Conservation (phyloP, 768 basidiomycete genomes). For the Tubosaeta sp. region DNA sequence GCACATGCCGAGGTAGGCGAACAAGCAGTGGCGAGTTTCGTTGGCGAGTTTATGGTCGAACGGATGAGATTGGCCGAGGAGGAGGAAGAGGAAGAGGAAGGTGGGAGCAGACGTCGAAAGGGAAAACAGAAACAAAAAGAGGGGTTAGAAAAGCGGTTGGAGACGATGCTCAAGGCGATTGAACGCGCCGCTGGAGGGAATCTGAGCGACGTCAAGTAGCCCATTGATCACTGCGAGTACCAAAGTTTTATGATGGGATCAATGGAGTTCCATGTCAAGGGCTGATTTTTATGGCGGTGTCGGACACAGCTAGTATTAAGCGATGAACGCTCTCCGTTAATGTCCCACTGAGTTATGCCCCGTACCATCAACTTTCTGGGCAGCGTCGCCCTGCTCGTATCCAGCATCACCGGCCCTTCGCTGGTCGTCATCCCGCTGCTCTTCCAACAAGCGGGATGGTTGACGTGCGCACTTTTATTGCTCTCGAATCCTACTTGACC, state of each 20-base stretch:
- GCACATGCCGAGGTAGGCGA: slow-evolving; percentile 84
- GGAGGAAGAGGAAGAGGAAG: slow-evolving; percentile 17
- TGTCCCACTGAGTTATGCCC: too few species aligned
- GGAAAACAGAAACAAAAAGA: slow-evolving; percentile 18
- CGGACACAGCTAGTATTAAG: too few species aligned
- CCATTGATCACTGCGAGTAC: neutral
- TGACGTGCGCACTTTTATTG: slow-evolving; percentile 15
- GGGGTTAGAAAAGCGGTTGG: slow-evolving; percentile 23
- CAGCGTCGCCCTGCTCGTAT: slow-evolving; percentile 25
- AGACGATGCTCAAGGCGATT: slow-evolving; percentile 30
- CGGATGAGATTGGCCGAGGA: slow-evolving; percentile 11
- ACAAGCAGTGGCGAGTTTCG: slow-evolving; percentile 63
- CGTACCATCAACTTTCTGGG: slow-evolving; percentile 20
- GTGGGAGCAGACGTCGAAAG: slow-evolving; percentile 3
- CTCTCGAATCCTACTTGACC: neutral
- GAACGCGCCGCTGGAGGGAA: slow-evolving; percentile 63
- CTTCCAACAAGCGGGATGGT: slow-evolving; percentile 26
- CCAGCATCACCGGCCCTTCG: slow-evolving; percentile 22
- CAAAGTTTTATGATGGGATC: neutral
- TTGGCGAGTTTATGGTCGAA: slow-evolving; percentile 72
- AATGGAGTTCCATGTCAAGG: too few species aligned
- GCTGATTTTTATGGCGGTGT: too few species aligned
- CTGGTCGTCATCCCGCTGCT: slow-evolving; percentile 20
- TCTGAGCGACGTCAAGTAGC: slow-evolving; percentile 36
- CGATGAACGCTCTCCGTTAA: too few species aligned